Base-by-base conservation (phyloP, 169 alveolate species). In the Plasmodium coatneyi region DNA sequence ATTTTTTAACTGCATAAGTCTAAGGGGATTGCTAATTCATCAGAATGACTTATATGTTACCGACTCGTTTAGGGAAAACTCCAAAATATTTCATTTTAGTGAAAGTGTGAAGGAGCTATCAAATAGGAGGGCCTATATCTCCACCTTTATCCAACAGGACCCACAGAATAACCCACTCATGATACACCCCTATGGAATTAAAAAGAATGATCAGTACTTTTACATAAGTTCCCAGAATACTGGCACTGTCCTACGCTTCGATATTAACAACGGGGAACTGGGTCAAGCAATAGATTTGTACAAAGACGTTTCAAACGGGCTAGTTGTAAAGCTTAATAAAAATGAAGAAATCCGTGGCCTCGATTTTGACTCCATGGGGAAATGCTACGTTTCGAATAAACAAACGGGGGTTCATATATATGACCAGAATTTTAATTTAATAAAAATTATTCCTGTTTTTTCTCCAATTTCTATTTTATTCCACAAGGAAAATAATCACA, bases 311-410 rank as follows among this genome's bases (percentile, higher is more conserved):
- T 36, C 91, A 12, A 46, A 89, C 1, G 95, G 95, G 3, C 49
- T 91, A 80, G 95, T 91, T 30, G 56, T 91, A 30, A 80, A 91
- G 82, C 41, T 91, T 2, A 70, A 81, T 91, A 43, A 70, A n/a
- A 80, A 71, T 91, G 95, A 91, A 46, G 95, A 81, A 91, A 91
- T 91, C 19, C 91, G 95, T 25, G 95, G 95, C 5, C n/a, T 91
- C 2, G 95, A 91, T 81, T 91, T 91, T 49, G 95, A 91, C 39
- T 12, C 39, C 43, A 70, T 71, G 22, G 92, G 87, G 28, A 91
- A 71, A 66, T 91, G 91, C 49, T 91, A 81, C 43, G 95, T 91
- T 30, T 46, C 95, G 22, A 91, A 91, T 91, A 91, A 91, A 80
- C 95, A 91, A 82, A 10, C 56, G 0, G 95, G 95, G 32, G 95